Conservation (phyloP, 75 land plant genomes). For the Chamaecyparis obtusa region DNA sequence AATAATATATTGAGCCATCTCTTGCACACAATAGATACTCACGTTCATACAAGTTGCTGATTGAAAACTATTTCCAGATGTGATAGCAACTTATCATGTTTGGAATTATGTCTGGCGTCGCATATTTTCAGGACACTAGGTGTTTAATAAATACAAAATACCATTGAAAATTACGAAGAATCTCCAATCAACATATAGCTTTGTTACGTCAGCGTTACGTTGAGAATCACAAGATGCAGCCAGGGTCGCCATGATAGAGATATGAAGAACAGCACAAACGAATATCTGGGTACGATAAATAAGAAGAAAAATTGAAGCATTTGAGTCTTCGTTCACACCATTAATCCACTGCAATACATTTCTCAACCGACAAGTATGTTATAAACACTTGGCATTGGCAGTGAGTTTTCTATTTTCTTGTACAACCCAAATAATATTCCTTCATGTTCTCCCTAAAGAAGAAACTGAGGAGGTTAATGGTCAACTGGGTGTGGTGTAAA, state of each 20-base stretch:
- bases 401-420: too few species aligned
- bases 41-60: not conserved
- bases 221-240: too few species aligned
- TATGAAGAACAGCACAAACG: too few species aligned
- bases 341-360: not conserved
- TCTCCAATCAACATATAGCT: not conserved
- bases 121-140: not conserved
- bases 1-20: not conserved
- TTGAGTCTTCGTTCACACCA: not conserved
- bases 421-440: too few species aligned
- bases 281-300: not conserved
- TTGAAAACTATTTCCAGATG: not conserved
- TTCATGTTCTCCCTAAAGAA: too few species aligned
- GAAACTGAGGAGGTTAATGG: too few species aligned
- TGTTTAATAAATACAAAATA: not conserved
- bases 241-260: too few species aligned
- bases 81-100: not conserved
- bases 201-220: too few species aligned
- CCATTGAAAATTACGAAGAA: not conserved
- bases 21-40: not conserved
- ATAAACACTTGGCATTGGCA: too few species aligned
- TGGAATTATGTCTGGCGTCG: not conserved
- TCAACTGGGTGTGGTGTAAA: too few species aligned
- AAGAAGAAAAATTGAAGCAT: not conserved
- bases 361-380: too few species aligned